Conservation (phyloP, 768 basidiomycete species). For the Mycena latifolia region DNA sequence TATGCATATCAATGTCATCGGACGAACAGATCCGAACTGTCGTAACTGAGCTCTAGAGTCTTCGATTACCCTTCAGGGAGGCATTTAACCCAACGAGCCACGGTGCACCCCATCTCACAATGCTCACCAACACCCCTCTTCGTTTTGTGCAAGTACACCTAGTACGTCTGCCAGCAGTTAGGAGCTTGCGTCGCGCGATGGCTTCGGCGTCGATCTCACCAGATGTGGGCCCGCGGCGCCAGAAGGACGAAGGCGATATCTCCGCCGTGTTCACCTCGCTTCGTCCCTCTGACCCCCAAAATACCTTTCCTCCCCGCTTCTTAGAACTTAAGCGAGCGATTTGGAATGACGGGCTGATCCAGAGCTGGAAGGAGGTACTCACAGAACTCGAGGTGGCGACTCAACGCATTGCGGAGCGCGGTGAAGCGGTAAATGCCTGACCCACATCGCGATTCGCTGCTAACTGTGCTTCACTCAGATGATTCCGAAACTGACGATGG, state of each 20-base stretch:
- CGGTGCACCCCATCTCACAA: too few relatives aligned
- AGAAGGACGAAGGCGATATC: background rate
- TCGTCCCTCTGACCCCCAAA: background rate
- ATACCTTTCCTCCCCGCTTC: conserved; percentile 54
- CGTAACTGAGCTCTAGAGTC: too few relatives aligned
- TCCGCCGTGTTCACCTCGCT: background rate
- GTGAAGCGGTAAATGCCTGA: conserved; percentile 55
- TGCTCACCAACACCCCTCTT: background rate
- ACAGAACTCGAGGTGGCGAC: conserved; percentile 54
- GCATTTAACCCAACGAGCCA: too few relatives aligned
- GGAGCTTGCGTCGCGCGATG: background rate
- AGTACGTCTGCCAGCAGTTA: background rate
- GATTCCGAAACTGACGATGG: conserved; percentile 63
- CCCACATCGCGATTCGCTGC: background rate
- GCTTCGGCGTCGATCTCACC: background rate
- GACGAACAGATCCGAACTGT: too few relatives aligned
- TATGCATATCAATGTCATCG: too few relatives aligned
- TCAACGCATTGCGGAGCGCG: conserved; percentile 41
- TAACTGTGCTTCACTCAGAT: conserved; percentile 49
- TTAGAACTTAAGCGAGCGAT: conserved; percentile 68
- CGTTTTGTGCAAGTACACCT: too few relatives aligned
- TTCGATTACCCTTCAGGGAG: too few relatives aligned
- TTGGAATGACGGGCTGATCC: conserved; percentile 57
- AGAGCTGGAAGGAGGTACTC: conserved; percentile 70
- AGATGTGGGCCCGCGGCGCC: background rate